These are phyloP conservation scores for Magnusiomyces ingens DNA, from an alignment of 1,139 yeast species.

Conservation along the genomic window DNA sequence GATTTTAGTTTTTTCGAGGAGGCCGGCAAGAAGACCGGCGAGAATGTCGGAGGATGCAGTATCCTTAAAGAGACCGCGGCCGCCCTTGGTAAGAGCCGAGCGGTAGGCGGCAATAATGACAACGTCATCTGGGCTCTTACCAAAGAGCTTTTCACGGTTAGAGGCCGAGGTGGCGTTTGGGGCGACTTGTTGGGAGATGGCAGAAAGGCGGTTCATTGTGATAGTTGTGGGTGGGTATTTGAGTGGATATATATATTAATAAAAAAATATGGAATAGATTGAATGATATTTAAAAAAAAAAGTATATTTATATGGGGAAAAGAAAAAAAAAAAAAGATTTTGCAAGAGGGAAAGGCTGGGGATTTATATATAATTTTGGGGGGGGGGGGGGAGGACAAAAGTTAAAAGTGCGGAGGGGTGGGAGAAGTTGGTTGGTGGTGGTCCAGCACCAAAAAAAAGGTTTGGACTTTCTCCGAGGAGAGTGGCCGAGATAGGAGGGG, in stretches of 20 bases:
- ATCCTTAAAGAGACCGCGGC: constrained; percentile 74
- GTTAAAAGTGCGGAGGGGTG: too few species aligned
- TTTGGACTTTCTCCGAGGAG: too few species aligned
- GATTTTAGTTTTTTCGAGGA: constrained; percentile 51
- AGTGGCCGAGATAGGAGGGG: too few species aligned
- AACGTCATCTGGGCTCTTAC: constrained; percentile 76
- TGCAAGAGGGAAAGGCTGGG: background rate
- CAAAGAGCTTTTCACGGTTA: constrained; percentile 34
- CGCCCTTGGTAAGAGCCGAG: constrained; percentile 83
- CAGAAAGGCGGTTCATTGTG: constrained; percentile 32
- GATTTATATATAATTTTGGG: too few species aligned
- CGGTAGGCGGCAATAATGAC: constrained; percentile 84
- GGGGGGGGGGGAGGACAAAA: too few species aligned
- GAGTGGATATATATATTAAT: background rate
- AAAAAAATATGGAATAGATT: background rate
- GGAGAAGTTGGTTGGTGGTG: too few species aligned
- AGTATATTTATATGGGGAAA: background rate
- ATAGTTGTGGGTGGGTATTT: background rate
- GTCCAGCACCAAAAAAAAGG: too few species aligned
- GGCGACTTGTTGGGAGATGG: constrained; percentile 29
- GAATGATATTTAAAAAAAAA: background rate
- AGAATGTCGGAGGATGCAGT: constrained; percentile 69
- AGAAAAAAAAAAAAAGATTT: background rate
- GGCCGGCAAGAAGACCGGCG: constrained; percentile 53
- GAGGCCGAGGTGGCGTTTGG: constrained; percentile 29